Base-by-base conservation (phyloP, 352 stramenopile genomes). In the Globisporangium solare region DNA sequence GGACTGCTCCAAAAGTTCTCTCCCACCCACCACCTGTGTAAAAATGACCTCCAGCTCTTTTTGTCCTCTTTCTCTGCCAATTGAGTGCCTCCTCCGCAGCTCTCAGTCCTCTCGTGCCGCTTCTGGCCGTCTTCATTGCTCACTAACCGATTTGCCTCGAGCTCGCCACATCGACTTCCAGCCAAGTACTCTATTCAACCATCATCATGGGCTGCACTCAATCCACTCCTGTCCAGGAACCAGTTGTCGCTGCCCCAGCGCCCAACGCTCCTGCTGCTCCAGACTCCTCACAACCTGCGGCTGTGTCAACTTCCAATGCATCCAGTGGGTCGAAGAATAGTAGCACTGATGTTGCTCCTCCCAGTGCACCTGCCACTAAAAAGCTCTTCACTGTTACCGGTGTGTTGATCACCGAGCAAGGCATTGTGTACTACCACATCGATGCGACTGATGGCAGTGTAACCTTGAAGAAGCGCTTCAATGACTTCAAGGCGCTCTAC, bases 401-500 rank as follows among this genome's bases (percentile, higher is more conserved):
- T 52, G 63, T 83, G 54, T 81, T 74, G 31, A 83, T 94, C 70
- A 73, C 78, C 17, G 76, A 85, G 11, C 46, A 71, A 2, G 79
- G 82, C 24, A 67, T 89, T 7, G 84, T 92, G 2, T 87, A 76
- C 49, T 94, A 94, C 79, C 59, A 70, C 12, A 54, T 94, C 27
- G 69, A 87, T 51, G 35, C 72, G 2, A 54, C 50, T 0, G 67
- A 86, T 27, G 66, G 66, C 45, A 63, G 71, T 4, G 55, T 14
- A 13, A 52, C 52, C 24, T 64, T 86, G 51, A 88, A 90, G 65
- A 88, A 83, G 64, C 82, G 82, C 61, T 92, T 76, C 68, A 89
- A 81, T 56, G 84, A 92, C 61, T 94, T 94, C 58, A 92, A 92
- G 72, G 56, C 66, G 41, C 66, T 94, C 10, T 74, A 92, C 53